Evolutionary conservation across 1,139 yeast species (phyloP).

Genomic region (Groenewaldozyma auringiensis): DNA sequence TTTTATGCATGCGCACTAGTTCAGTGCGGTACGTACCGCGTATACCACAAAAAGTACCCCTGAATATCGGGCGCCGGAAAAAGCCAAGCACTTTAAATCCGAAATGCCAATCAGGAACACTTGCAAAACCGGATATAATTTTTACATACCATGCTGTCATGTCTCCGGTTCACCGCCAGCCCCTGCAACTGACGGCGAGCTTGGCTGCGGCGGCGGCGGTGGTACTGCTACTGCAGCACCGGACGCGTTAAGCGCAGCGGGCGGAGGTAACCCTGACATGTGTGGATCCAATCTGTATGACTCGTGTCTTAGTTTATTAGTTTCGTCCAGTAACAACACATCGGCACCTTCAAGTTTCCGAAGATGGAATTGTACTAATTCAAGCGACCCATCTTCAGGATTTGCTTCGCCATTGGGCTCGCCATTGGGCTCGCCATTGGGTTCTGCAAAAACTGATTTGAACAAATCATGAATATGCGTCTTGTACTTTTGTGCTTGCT

Average conservation of each 20-base stretch:
- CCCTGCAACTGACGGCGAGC: background rate
- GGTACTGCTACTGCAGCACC: background rate
- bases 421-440: background rate
- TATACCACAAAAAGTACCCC: too few species aligned
- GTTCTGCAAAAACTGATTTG: background rate
- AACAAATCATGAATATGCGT: slow-evolving; percentile 16
- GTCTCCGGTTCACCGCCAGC: too few species aligned
- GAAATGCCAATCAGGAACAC: too few species aligned
- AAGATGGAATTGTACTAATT: slow-evolving; percentile 35
- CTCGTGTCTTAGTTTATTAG: slow-evolving; percentile 26
- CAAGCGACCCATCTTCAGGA: slow-evolving; percentile 21
- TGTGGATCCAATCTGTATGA: slow-evolving; percentile 23
- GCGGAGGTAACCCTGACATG: slow-evolving; percentile 3
- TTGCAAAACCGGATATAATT: too few species aligned
- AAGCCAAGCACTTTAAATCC: too few species aligned
- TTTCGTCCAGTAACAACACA: slow-evolving; percentile 27
- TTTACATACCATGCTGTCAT: too few species aligned
- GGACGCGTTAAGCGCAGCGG: background rate
- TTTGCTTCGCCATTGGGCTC: slow-evolving; percentile 6
- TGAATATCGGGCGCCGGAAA: too few species aligned
- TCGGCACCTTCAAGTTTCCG: slow-evolving; percentile 41
- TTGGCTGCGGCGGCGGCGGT: background rate
- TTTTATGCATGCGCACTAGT: too few species aligned
- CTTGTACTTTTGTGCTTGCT: slow-evolving; percentile 24
- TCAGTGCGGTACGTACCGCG: too few species aligned